Evolutionary conservation across 2,329 filamentous ascomycete species (phyloP).

Genomic region (Juglanconis sp.): DNA sequence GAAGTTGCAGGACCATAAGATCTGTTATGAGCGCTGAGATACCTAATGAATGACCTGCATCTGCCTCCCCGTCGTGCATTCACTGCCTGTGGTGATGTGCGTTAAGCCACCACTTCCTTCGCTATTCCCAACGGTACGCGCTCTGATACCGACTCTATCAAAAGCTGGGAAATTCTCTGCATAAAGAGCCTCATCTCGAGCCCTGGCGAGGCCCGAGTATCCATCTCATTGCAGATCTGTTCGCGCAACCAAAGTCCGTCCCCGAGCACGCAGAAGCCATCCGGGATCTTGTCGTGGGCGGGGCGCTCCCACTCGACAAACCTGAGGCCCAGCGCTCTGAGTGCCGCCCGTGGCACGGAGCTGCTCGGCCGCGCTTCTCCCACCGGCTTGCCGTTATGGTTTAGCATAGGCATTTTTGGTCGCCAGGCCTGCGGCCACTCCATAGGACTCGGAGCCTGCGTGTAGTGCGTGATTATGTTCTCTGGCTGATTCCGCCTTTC

Average conservation of each 20-base stretch:
- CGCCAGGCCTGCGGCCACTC: slow-evolving; percentile 3
- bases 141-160: background rate
- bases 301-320: slow-evolving; percentile 4
- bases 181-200: background rate
- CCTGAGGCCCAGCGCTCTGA: background rate
- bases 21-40: too few relatives aligned
- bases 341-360: background rate
- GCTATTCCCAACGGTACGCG: too few relatives aligned
- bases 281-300: slow-evolving; percentile 3
- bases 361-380: background rate
- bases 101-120: too few relatives aligned
- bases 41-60: too few relatives aligned
- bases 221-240: background rate
- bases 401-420: background rate
- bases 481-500: slow-evolving; percentile 29
- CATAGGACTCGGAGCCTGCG: background rate
- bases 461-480: background rate
- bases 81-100: too few relatives aligned
- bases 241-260: background rate
- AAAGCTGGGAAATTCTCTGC: background rate
- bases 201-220: background rate
- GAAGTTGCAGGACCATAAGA: too few relatives aligned
- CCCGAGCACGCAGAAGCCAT: background rate
- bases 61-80: too few relatives aligned
- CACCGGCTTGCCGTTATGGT: background rate